phyloP scores from a whole-genome alignment of 2,329 filamentous ascomycete genomes.

The Exophiala sp. region DNA sequence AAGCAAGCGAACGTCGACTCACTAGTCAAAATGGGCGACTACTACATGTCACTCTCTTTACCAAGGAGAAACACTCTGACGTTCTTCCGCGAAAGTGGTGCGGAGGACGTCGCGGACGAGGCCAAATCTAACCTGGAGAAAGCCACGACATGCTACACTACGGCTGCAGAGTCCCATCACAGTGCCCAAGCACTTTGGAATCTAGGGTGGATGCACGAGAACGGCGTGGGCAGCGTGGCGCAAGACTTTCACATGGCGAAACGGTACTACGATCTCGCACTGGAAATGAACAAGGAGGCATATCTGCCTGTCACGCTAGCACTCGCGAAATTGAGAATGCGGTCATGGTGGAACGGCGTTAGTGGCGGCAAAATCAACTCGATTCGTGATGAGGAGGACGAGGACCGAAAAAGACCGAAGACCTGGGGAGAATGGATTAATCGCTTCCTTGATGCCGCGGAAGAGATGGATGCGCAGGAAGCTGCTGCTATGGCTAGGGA shows the following conservation, averaged over 20 bases:
- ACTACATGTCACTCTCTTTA: conserved; percentile 63
- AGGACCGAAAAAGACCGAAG: conserved; percentile 63
- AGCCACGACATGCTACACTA: conserved; percentile 87
- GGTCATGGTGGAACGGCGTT: conserved; percentile 92
- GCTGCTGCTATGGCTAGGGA: conserved; percentile 48
- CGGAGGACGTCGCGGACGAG: conserved; percentile 5
- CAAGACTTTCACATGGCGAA: conserved; percentile 98
- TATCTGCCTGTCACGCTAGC: conserved; percentile 90
- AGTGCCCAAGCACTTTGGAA: conserved; percentile 97
- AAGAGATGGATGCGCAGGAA: conserved; percentile 61
- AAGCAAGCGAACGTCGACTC: conserved; percentile 91
- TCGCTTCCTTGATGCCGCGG: conserved; percentile 74
- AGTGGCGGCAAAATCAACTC: conserved; percentile 88
- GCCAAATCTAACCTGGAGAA: conserved; percentile 66
- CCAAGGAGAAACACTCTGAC: background rate
- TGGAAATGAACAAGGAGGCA: conserved; percentile 88
- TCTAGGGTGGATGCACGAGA: conserved; percentile 99
- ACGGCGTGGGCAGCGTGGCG: conserved; percentile 75
- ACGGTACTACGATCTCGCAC: conserved; percentile 86
- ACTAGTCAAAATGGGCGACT: conserved; percentile 97
- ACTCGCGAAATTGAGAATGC: conserved; percentile 74
- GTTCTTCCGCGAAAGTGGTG: background rate
- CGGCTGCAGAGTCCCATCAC: conserved; percentile 84
- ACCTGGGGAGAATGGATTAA: conserved; percentile 81
- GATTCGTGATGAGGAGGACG: conserved; percentile 69